phyloP scores from a whole-genome alignment of 305 asterid genomes.

The Fraxinus sp. region DNA sequence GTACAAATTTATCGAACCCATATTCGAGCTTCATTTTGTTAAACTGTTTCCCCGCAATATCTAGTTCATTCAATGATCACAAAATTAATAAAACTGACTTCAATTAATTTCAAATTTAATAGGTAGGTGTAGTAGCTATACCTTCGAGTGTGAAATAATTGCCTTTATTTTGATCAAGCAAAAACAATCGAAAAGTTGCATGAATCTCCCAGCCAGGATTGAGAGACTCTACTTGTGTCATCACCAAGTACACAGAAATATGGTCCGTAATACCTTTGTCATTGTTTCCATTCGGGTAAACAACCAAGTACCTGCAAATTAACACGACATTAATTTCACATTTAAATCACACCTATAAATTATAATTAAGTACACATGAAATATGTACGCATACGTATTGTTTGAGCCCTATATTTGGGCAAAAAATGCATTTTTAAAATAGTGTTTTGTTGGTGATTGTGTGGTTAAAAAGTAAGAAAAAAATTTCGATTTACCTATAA shows the following conservation, averaged over 20 bases:
- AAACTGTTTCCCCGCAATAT: conserved; percentile 52
- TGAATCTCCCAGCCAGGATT: conserved; percentile 53
- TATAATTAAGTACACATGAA: neutral
- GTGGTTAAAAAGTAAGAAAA: neutral
- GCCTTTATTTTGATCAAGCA: conserved; percentile 54
- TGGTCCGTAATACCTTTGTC: conserved; percentile 45
- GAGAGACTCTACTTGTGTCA: conserved; percentile 29
- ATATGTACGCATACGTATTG: neutral
- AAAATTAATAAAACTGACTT: neutral
- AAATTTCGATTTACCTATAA: neutral
- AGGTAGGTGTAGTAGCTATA: conserved; percentile 1
- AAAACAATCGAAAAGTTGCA: conserved; percentile 41
- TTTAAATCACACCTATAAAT: neutral
- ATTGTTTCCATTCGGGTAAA: conserved; percentile 62
- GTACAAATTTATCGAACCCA: conserved; percentile 62
- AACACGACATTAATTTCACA: neutral
- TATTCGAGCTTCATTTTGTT: conserved; percentile 46
- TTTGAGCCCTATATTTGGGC: neutral
- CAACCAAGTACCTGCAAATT: conserved; percentile 38
- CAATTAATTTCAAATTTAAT: neutral
- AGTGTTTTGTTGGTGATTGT: neutral
- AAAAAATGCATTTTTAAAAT: no score
- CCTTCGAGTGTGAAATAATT: conserved; percentile 48
- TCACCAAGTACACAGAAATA: conserved; percentile 43
- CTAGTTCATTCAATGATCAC: conserved; percentile 7